Percentiles rank a stretch among this genome's conserved stretches.
Conservation (phyloP, 73 alveolate genomes). For the Paramecium biaurelia region DNA sequence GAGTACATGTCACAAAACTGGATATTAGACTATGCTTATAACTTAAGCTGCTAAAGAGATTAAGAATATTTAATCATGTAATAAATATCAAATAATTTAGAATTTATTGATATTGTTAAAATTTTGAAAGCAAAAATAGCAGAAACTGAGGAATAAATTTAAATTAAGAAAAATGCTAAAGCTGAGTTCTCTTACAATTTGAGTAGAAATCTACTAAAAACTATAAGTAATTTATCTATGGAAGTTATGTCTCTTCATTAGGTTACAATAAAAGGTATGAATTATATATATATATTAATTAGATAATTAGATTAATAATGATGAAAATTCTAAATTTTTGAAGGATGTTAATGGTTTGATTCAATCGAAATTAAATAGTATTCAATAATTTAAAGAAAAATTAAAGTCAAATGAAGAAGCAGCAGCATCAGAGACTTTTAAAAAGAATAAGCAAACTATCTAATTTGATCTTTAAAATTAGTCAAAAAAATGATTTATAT, state of each 20-base stretch:
- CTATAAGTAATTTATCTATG: slow-evolving; percentile 34
- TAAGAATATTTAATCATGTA: slow-evolving; percentile 22
- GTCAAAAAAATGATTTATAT: neutral
- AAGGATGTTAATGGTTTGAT: neutral
- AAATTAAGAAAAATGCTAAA: slow-evolving; percentile 40
- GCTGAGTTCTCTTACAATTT: slow-evolving; percentile 40
- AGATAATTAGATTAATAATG: slow-evolving; percentile 24
- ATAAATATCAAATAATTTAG: neutral
- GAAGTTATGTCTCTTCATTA: slow-evolving; percentile 37
- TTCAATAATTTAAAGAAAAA: neutral
- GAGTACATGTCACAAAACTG: slow-evolving; percentile 15
- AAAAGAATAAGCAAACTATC: neutral
- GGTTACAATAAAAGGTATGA: slow-evolving; percentile 12
- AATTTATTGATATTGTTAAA: slow-evolving; percentile 12
- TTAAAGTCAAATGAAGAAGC: neutral
- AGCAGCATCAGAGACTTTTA: neutral
- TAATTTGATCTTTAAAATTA: neutral
- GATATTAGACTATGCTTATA: neutral
- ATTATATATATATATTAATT: too few species aligned
- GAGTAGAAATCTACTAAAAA: slow-evolving; percentile 14
- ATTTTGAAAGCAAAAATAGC: slow-evolving; percentile 16
- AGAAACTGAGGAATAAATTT: slow-evolving; percentile 32
- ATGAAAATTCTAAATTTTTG: slow-evolving; percentile 12
- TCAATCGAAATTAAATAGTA: neutral
- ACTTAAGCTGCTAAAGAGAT: slow-evolving; percentile 9